phyloP scores from a whole-genome alignment of 208 protist genomes.

The Porcisia deanei region DNA sequence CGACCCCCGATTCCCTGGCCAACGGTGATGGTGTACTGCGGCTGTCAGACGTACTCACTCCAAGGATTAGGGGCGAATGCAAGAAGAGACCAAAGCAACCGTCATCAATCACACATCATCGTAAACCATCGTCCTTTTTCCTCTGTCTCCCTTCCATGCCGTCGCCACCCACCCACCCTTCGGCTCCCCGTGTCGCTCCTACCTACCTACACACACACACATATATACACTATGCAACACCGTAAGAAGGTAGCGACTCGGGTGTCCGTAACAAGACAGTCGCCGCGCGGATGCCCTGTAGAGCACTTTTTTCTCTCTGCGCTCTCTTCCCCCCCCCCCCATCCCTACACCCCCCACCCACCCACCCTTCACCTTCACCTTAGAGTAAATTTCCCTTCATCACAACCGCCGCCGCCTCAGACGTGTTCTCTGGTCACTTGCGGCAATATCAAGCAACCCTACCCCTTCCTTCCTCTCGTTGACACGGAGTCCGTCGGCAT shows the following conservation, averaged over 20 bases:
- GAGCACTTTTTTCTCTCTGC: conserved; percentile 8
- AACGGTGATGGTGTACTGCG: not conserved
- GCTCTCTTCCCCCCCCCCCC: conserved; percentile 1
- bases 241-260: too few species aligned
- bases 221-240: not conserved
- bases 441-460: too few species aligned
- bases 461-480: too few species aligned
- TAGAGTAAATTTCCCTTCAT: too few species aligned
- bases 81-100: too few species aligned
- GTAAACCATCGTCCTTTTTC: not conserved
- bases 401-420: too few species aligned
- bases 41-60: not conserved
- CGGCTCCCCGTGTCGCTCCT: not conserved
- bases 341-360: conserved; percentile 3
- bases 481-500: not conserved
- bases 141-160: not conserved
- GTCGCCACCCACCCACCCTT: not conserved
- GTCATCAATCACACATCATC: not conserved
- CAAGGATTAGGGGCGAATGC: not conserved
- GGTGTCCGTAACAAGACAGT: not conserved
- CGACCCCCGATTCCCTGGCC: not conserved
- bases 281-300: not conserved
- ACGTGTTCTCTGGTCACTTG: too few species aligned
- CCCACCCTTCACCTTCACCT: too few species aligned
- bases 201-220: not conserved